Conservation (phyloP, 768 basidiomycete species). For the Auriscalpium vulgare region DNA sequence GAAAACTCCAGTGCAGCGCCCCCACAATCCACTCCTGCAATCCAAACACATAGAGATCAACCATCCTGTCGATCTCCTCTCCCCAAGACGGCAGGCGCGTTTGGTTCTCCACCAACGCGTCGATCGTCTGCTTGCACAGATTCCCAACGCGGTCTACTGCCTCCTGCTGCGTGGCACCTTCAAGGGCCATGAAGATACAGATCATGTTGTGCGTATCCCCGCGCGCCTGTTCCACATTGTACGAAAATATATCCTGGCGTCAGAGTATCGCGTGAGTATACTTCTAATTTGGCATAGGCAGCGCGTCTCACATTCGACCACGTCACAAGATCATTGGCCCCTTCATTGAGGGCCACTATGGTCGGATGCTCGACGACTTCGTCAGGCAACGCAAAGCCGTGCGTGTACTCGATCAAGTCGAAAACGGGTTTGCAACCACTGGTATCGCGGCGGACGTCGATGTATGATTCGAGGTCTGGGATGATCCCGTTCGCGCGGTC, state of each 20-base stretch:
- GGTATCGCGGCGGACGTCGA: constrained; percentile 70
- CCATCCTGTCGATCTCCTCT: constrained; percentile 52
- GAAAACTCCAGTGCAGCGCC: constrained; percentile 70
- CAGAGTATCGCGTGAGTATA: not conserved
- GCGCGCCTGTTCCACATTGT: constrained; percentile 75
- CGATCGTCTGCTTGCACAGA: constrained; percentile 65
- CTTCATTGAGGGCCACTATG: constrained; percentile 59
- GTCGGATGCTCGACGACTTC: constrained; percentile 73
- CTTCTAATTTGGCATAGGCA: no score
- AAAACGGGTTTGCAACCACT: constrained; percentile 79
- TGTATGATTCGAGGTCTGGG: constrained; percentile 77
- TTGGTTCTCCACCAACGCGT: constrained; percentile 48
- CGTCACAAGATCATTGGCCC: constrained; percentile 74
- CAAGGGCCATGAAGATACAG: constrained; percentile 65
- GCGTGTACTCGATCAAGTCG: constrained; percentile 76
- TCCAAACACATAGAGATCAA: constrained; percentile 57
- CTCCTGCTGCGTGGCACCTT: constrained; percentile 62
- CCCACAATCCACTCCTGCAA: constrained; percentile 77
- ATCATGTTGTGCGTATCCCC: constrained; percentile 86
- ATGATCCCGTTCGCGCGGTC: constrained; percentile 55
- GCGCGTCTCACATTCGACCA: constrained; percentile 68
- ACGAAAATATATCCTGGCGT: constrained; percentile 74
- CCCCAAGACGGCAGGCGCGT: constrained; percentile 62
- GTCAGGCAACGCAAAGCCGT: constrained; percentile 72
- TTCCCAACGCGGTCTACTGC: constrained; percentile 73